Percentiles rank a stretch among this genome's conserved stretches.
These are phyloP conservation scores for Spironucleus salmonicida DNA, from an alignment of 208 protist species.

Conservation along the genomic window DNA sequence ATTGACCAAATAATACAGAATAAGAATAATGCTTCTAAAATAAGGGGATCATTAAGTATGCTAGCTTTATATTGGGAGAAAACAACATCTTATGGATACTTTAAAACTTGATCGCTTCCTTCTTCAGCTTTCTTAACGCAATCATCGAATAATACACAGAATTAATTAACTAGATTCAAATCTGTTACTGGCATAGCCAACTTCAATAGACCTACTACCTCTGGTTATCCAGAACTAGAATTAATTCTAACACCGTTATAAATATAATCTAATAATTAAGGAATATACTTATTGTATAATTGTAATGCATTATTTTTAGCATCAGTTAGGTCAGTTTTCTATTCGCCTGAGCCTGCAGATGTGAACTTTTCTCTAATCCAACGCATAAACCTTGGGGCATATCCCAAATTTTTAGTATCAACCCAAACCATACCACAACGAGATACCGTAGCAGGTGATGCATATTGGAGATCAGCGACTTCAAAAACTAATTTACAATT, in stretches of 20 bases:
- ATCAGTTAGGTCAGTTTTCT: slow-evolving; percentile 66
- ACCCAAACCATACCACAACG: slow-evolving; percentile 95
- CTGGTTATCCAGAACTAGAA: slow-evolving; percentile 34
- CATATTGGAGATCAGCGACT: slow-evolving; percentile 89
- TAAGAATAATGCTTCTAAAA: slow-evolving; percentile 76
- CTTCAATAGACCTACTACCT: slow-evolving; percentile 48
- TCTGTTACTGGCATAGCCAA: slow-evolving; percentile 61
- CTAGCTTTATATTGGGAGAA: slow-evolving; percentile 66
- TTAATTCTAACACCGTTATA: slow-evolving; percentile 61
- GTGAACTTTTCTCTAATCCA: slow-evolving; percentile 17
- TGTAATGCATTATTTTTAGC: slow-evolving; percentile 41
- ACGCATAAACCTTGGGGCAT: slow-evolving; percentile 27
- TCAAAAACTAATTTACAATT: slow-evolving; percentile 86
- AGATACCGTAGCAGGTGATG: slow-evolving; percentile 90
- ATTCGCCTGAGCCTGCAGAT: not conserved
- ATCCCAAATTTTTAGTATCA: slow-evolving; percentile 75
- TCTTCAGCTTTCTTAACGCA: slow-evolving; percentile 51
- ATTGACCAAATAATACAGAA: slow-evolving; percentile 82
- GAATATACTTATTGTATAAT: slow-evolving; percentile 75
- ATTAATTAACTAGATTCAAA: slow-evolving; percentile 66
- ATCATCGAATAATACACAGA: slow-evolving; percentile 24
- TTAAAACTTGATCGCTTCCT: slow-evolving; percentile 59
- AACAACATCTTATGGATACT: slow-evolving; percentile 61
- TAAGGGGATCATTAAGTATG: slow-evolving; percentile 65
- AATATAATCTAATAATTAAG: slow-evolving; percentile 64